Evolutionary conservation across 768 basidiomycete species (phyloP).

Genomic region (Xerocomellus chrysenteron): DNA sequence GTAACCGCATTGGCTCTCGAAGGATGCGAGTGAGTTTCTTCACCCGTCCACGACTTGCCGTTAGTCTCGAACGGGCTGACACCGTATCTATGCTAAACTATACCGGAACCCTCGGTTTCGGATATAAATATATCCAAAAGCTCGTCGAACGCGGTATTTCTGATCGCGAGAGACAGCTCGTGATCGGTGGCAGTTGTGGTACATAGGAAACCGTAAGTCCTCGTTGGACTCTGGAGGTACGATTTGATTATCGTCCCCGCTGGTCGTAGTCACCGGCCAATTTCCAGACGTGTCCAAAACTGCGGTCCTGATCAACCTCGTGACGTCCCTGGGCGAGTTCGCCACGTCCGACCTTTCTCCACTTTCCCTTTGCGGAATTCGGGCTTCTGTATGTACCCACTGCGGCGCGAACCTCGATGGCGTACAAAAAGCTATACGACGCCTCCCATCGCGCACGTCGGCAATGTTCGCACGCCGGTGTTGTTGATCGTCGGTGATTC

Average conservation of each 20-base stretch:
- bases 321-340: slow-evolving; percentile 54
- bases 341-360: slow-evolving; percentile 54
- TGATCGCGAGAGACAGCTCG: slow-evolving; percentile 47
- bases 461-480: slow-evolving; percentile 48
- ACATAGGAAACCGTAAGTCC: slow-evolving; percentile 45
- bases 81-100: slow-evolving; percentile 61
- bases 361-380: slow-evolving; percentile 52
- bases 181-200: slow-evolving; percentile 64
- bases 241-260: background rate
- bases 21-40: slow-evolving; percentile 52
- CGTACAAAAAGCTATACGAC: slow-evolving; percentile 35
- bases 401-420: slow-evolving; percentile 3
- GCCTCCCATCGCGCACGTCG: slow-evolving; percentile 58
- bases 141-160: slow-evolving; percentile 49
- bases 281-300: slow-evolving; percentile 58
- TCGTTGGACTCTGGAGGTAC: background rate
- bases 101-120: slow-evolving; percentile 60
- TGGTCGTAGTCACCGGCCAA: slow-evolving; percentile 52
- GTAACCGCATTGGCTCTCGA: slow-evolving; percentile 47
- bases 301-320: slow-evolving; percentile 62
- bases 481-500: slow-evolving; percentile 52
- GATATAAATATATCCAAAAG: slow-evolving; percentile 48
- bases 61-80: slow-evolving; percentile 34
- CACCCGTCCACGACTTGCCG: no score
- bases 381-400: slow-evolving; percentile 33